Conservation (phyloP, 2,329 filamentous ascomycete genomes). For the Cadophora malorum region DNA sequence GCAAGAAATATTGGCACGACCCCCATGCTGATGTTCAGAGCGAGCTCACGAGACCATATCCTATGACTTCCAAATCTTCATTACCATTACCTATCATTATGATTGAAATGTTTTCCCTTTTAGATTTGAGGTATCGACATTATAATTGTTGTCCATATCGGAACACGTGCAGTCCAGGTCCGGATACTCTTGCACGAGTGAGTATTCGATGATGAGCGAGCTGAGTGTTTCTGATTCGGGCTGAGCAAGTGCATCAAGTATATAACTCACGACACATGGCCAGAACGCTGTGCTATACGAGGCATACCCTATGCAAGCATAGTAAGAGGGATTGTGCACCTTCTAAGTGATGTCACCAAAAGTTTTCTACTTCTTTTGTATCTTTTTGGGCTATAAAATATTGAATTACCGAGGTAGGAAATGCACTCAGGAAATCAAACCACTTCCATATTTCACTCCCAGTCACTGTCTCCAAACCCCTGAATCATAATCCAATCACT, state of each 20-base stretch:
- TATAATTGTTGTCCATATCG: background rate
- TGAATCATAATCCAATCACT: background rate
- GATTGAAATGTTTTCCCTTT: background rate
- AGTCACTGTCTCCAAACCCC: background rate
- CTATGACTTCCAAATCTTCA: conserved; percentile 21
- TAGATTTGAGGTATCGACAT: background rate
- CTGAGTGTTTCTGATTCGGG: background rate
- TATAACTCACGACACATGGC: background rate
- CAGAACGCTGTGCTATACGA: background rate
- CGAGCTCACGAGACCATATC: conserved; percentile 18
- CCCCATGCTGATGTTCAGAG: conserved; percentile 5
- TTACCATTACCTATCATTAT: background rate
- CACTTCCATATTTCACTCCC: background rate
- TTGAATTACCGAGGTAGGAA: no score
- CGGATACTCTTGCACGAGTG: background rate
- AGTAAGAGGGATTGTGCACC: background rate
- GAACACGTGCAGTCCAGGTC: no score
- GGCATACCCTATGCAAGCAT: background rate
- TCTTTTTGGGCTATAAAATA: no score
- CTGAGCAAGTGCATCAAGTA: background rate
- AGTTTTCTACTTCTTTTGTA: no score
- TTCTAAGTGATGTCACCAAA: no score
- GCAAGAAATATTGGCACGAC: conserved; percentile 15
- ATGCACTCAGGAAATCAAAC: no score
- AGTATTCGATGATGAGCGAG: background rate